These are phyloP conservation scores for Xylariomycetidae sp. DNA, from an alignment of 2,329 filamentous ascomycete species.

Conservation along the genomic window DNA sequence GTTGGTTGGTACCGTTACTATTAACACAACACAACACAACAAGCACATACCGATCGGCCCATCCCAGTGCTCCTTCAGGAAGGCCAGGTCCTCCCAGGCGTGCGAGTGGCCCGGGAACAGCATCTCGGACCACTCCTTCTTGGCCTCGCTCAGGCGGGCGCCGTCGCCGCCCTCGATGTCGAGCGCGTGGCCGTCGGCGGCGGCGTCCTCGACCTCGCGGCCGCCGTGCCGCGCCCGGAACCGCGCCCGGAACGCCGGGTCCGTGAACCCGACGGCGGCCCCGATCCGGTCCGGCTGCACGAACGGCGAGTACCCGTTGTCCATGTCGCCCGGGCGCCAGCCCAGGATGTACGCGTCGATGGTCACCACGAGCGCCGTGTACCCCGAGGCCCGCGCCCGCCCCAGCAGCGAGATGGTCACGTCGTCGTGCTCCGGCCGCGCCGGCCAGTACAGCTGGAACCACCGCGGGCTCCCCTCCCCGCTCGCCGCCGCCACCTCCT, in stretches of 20 bases:
- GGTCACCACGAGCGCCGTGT: conserved; percentile 19
- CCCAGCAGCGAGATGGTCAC: conserved; percentile 19
- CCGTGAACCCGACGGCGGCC: conserved; percentile 21
- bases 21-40: too few species aligned
- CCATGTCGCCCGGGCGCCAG: conserved; percentile 20
- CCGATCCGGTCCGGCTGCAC: conserved; percentile 22
- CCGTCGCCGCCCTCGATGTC: conserved; percentile 17
- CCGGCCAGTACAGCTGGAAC: conserved; percentile 26
- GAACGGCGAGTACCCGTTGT: conserved; percentile 16
- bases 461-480: conserved; percentile 16
- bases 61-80: conserved; percentile 22
- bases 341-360: conserved; percentile 24
- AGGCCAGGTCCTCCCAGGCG: conserved; percentile 19
- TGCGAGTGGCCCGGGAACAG: conserved; percentile 22
- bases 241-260: conserved; percentile 20
- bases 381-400: conserved; percentile 17
- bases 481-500: conserved; percentile 22
- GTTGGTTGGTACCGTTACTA: too few species aligned
- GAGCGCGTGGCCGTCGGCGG: conserved; percentile 15
- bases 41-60: conserved; percentile 24
- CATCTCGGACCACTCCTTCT: conserved; percentile 20
- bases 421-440: conserved; percentile 16
- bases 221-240: conserved; percentile 17
- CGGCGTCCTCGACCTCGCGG: conserved; percentile 16
- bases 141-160: conserved; percentile 9